These are phyloP conservation scores for Rutidosis leptorrhynchoides DNA, from an alignment of 129 eudicot species.

Conservation along the genomic window DNA sequence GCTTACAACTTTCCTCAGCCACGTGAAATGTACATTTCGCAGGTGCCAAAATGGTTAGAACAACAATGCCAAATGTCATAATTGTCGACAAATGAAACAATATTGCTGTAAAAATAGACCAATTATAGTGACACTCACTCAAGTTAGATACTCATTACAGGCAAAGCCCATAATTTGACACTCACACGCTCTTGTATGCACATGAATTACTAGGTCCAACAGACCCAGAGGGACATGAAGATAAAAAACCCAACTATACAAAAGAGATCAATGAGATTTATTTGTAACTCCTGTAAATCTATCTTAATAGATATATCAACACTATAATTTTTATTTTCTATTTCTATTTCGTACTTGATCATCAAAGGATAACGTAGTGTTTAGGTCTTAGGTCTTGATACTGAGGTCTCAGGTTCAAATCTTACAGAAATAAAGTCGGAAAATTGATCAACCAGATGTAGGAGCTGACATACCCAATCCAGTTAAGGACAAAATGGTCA, in stretches of 20 bases:
- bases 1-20: neutral
- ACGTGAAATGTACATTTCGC: neutral
- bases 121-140: neutral
- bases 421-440: no score
- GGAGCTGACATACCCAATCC: neutral
- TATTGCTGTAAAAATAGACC: neutral
- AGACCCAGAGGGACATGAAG: slow-evolving; percentile 3
- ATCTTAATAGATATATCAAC: neutral
- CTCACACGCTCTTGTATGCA: slow-evolving; percentile 10
- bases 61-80: neutral
- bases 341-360: neutral
- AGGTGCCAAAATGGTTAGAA: neutral
- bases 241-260: slow-evolving; percentile 6
- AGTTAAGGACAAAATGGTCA: neutral
- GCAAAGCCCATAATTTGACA: slow-evolving; percentile 14
- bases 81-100: neutral
- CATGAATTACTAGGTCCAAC: slow-evolving; percentile 5
- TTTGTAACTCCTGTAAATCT: neutral
- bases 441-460: neutral
- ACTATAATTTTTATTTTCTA: no score
- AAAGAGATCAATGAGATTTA: neutral
- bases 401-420: no score
- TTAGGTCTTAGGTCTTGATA: no score
- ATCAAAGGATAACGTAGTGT: no score
- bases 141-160: neutral